These are phyloP conservation scores for Lepidium didymum DNA, from an alignment of 345 rosid genomes.

Conservation along the genomic window DNA sequence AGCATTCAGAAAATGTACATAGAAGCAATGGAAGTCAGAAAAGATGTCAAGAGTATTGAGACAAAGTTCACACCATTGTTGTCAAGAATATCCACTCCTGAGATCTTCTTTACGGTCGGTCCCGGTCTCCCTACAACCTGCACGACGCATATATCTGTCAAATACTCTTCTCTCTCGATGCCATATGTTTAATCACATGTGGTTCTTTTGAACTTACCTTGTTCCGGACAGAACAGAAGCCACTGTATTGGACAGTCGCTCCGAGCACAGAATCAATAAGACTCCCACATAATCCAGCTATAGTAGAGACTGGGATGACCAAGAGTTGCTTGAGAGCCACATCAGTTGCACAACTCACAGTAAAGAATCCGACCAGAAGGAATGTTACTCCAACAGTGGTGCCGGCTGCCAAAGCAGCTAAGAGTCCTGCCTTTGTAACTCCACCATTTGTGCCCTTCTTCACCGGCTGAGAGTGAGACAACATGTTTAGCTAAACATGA, in stretches of 20 bases:
- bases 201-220: slow-evolving; percentile 42
- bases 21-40: slow-evolving; percentile 56
- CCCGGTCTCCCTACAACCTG: slow-evolving; percentile 94
- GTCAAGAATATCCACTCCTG: slow-evolving; percentile 78
- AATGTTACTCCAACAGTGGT: slow-evolving; percentile 67
- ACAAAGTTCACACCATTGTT: slow-evolving; percentile 89
- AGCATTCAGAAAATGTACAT: slow-evolving; percentile 56
- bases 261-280: slow-evolving; percentile 81
- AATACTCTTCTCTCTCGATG: background rate
- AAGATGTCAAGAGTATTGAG: slow-evolving; percentile 52
- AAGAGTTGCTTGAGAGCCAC: slow-evolving; percentile 64
- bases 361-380: slow-evolving; percentile 55
- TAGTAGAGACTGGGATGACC: slow-evolving; percentile 61
- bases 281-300: slow-evolving; percentile 84
- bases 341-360: slow-evolving; percentile 44
- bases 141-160: background rate
- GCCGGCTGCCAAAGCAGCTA: slow-evolving; percentile 86
- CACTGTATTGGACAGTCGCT: slow-evolving; percentile 93
- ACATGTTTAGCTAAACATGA: slow-evolving; percentile 4
- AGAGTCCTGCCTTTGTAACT: slow-evolving; percentile 67
- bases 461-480: slow-evolving; percentile 55
- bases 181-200: background rate
- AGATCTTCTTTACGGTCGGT: slow-evolving; percentile 82
- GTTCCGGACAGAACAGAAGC: slow-evolving; percentile 84
- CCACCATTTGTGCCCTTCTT: slow-evolving; percentile 94